These are phyloP conservation scores for Hemisphaericaspora subhashii DNA, from an alignment of 1,139 yeast species.

Conservation along the genomic window DNA sequence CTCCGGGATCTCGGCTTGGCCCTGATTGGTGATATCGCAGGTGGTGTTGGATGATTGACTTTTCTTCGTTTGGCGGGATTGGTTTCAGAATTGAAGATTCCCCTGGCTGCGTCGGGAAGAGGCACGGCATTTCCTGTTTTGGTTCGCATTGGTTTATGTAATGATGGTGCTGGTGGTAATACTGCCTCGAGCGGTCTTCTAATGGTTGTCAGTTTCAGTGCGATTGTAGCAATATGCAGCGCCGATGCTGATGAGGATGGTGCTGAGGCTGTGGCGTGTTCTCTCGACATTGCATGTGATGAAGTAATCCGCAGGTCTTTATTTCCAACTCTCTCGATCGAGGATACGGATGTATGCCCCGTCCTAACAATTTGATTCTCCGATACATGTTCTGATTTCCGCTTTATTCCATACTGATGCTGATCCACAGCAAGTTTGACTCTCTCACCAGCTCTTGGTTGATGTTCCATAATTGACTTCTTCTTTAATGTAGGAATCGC, in stretches of 20 bases:
- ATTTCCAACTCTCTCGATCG: no score
- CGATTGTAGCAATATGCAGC: not conserved
- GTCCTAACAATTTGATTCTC: no score
- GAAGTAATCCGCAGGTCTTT: no score
- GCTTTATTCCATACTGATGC: no score
- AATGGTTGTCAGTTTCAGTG: not conserved
- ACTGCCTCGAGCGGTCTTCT: no score
- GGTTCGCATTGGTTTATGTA: constrained; percentile 14
- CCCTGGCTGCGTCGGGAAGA: constrained; percentile 38
- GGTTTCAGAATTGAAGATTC: constrained; percentile 14
- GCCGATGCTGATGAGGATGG: not conserved
- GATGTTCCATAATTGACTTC: constrained; percentile 33
- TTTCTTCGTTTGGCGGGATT: constrained; percentile 6
- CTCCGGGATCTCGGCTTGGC: no score
- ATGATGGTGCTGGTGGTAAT: not conserved
- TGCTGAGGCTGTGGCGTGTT: not conserved
- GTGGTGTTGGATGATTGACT: not conserved
- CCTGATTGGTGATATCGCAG: no score
- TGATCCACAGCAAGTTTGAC: no score
- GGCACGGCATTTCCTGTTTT: constrained; percentile 33
- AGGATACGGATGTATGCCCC: no score
- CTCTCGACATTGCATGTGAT: no score
- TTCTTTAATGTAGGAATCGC: constrained; percentile 27
- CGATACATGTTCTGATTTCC: not conserved
- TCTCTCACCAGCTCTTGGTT: no score